Base-by-base conservation (phyloP, 495 filamentous ascomycete species). In the Podospora anserina region DNA sequence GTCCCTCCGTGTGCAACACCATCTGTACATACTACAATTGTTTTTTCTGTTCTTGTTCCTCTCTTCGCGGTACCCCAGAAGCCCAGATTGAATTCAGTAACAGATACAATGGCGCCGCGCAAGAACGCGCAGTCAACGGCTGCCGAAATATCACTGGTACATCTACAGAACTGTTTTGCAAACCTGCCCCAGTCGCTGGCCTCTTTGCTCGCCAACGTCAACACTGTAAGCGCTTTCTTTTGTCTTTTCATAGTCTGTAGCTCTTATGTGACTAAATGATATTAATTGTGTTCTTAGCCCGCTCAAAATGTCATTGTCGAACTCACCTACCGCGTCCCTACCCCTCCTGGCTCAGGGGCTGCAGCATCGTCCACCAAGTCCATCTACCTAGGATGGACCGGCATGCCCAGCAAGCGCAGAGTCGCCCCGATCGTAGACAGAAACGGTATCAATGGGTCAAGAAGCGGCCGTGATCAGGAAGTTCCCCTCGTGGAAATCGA, bases 251-350 rank as follows among this genome's bases (percentile, higher is more conserved):
- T 20, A 1, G 0, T 20, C 5, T 53, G 16, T 32, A 4, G 32
- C 20, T n/a, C 13, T 19, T 30, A 28, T 28, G 54, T 13, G 20
- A 18, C 68, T 70, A 65, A 63, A 63, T 69, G 64, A 18, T 26
- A 34, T 23, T 2, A 7, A 6, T 9, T 9, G 20, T 58, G 1
- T 11, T 5, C 0, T 28, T 59, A 96, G 90, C 84, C 93, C 64
- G 91, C 91, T 44, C 95, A 99, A 78, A 96, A 97, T 91, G 92
- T 97, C 71, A 86, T 98, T 68, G 90, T 99, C 77, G 95, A 99
- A 78, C 84, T 99, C 56, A 88, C 83, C 72, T 91, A 88, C 75
- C 85, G 86, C 64, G 78, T 82, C 18, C 78, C 80, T 39, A 60
- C 74, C 53, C 66, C 77, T 5, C 69, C 74, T 64, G 72, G 81